These are phyloP conservation scores for Hsuehochloa calcarea DNA, from an alignment of 176 grass and related monocot species.

Conservation along the genomic window DNA sequence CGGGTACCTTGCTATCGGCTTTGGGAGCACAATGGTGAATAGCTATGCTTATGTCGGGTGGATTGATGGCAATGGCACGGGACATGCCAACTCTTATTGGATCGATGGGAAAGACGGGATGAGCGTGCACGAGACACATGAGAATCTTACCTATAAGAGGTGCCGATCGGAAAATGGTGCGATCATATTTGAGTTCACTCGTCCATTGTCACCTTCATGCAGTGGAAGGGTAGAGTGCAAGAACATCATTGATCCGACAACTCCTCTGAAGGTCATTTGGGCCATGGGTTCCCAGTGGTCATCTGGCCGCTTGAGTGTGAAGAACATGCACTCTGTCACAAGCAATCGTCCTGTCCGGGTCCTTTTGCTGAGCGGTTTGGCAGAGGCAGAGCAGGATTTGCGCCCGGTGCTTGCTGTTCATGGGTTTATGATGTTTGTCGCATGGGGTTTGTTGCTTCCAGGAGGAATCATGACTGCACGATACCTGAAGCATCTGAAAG, in stretches of 20 bases:
- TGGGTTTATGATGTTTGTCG: slow-evolving; percentile 96
- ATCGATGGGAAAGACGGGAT: slow-evolving; percentile 66
- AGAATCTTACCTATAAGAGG: slow-evolving; percentile 69
- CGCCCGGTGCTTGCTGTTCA: slow-evolving; percentile 78
- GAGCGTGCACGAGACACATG: slow-evolving; percentile 56
- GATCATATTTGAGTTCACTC: slow-evolving; percentile 74
- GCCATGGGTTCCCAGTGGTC: slow-evolving; percentile 83
- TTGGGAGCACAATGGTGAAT: slow-evolving; percentile 71
- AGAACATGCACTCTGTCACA: slow-evolving; percentile 81
- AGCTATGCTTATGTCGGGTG: slow-evolving; percentile 84
- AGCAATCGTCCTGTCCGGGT: slow-evolving; percentile 66
- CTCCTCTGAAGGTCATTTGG: slow-evolving; percentile 82
- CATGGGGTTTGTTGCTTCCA: slow-evolving; percentile 71
- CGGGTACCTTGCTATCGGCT: slow-evolving; percentile 72
- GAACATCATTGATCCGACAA: slow-evolving; percentile 72
- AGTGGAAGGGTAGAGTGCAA: slow-evolving; percentile 69
- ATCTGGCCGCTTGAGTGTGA: slow-evolving; percentile 41
- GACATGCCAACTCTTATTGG: slow-evolving; percentile 68
- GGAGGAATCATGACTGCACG: slow-evolving; percentile 65
- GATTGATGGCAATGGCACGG: slow-evolving; percentile 67
- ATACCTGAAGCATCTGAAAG: slow-evolving; percentile 83
- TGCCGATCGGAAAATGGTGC: slow-evolving; percentile 64
- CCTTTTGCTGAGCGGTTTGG: slow-evolving; percentile 56
- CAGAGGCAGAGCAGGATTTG: slow-evolving; percentile 74
- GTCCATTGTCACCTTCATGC: slow-evolving; percentile 56